phyloP scores from a whole-genome alignment of 495 filamentous ascomycete species.

The Xylaria bambusicola region DNA sequence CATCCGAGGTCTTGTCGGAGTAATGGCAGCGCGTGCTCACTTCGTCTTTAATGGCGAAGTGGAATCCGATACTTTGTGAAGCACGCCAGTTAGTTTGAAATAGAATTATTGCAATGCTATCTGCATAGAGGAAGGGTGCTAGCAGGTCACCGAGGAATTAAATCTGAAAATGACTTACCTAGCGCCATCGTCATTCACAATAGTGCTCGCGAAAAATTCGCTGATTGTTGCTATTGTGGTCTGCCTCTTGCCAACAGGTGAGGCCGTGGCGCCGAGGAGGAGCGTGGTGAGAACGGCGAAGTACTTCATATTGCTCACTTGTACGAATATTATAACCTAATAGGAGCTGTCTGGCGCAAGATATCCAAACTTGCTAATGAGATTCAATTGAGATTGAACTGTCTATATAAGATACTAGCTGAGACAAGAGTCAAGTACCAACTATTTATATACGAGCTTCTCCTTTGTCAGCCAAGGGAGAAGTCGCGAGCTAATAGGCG shows the following conservation, averaged over 20 bases:
- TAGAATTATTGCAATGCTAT: not conserved
- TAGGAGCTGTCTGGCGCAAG: not conserved
- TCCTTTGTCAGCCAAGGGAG: not conserved
- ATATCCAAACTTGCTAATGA: not conserved
- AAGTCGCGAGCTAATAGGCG: not conserved
- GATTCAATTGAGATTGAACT: not conserved
- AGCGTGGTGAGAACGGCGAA: conserved; percentile 25
- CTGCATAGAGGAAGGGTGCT: not conserved
- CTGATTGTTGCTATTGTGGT: conserved; percentile 22
- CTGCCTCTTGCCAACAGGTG: conserved; percentile 20
- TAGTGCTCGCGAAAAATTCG: conserved; percentile 27
- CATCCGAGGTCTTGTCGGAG: conserved; percentile 21
- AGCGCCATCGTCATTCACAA: conserved; percentile 19
- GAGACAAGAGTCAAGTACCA: not conserved
- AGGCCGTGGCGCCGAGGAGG: conserved; percentile 26
- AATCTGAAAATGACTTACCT: conserved; percentile 24
- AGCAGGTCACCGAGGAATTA: not conserved
- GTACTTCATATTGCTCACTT: conserved; percentile 27
- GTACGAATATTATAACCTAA: not conserved
- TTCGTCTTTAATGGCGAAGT: conserved; percentile 21
- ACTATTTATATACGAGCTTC: not conserved
- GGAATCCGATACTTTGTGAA: conserved; percentile 26
- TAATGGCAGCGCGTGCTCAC: conserved; percentile 23
- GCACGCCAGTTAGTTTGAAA: not conserved
- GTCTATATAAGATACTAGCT: not conserved